These are phyloP conservation scores for Saccharomycopsis sp. DNA, from an alignment of 805 yeast species.

Conservation along the genomic window DNA sequence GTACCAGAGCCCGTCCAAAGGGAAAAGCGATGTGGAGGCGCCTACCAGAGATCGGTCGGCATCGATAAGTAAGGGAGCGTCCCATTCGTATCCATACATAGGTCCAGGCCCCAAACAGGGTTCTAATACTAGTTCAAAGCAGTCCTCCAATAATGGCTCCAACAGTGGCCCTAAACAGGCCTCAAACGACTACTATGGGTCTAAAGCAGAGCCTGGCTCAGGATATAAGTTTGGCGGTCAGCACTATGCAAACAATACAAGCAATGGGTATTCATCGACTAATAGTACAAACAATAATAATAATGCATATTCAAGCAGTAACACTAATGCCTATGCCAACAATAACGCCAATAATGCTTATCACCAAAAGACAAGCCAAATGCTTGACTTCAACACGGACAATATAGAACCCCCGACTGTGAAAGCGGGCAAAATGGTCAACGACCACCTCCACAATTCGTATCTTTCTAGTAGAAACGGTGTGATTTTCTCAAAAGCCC, in stretches of 20 bases:
- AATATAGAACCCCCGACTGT: too few species aligned
- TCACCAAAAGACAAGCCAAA: too few species aligned
- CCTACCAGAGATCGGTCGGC: too few species aligned
- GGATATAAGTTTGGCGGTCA: too few species aligned
- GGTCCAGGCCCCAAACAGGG: too few species aligned
- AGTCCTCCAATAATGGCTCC: not conserved
- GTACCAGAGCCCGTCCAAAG: not conserved
- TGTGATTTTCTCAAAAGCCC: not conserved
- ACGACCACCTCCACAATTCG: not conserved
- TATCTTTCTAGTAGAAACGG: not conserved
- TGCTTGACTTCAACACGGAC: not conserved
- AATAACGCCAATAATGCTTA: not conserved
- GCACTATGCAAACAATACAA: too few species aligned
- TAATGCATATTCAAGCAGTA: not conserved
- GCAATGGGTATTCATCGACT: too few species aligned
- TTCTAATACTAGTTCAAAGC: too few species aligned
- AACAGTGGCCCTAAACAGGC: not conserved
- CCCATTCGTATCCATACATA: too few species aligned
- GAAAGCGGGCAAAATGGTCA: too few species aligned
- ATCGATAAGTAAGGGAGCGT: too few species aligned
- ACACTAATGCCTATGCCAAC: not conserved
- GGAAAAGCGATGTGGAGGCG: not conserved
- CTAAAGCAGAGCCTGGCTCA: too few species aligned
- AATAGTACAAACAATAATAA: not conserved
- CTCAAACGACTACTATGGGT: not conserved